Percentiles rank a stretch among this genome's conserved stretches.
These are phyloP conservation scores for Colletotrichum sp. DNA, from an alignment of 2,329 filamentous ascomycete genomes.

Conservation along the genomic window DNA sequence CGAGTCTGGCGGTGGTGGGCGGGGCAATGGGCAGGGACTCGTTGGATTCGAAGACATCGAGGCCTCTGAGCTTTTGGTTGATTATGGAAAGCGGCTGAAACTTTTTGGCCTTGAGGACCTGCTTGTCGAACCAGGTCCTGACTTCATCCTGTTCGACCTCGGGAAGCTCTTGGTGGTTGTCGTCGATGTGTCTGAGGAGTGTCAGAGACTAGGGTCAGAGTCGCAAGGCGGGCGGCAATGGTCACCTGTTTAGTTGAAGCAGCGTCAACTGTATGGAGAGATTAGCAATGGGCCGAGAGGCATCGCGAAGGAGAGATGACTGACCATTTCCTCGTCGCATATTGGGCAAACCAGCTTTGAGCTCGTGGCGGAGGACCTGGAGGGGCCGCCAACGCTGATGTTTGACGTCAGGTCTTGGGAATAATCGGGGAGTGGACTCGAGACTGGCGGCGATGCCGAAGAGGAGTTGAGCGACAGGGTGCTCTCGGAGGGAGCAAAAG, in stretches of 20 bases:
- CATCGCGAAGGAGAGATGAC: constrained; percentile 21
- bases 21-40: constrained; percentile 57
- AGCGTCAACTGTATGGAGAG: constrained; percentile 75
- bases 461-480: constrained; percentile 80
- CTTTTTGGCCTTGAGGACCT: constrained; percentile 90
- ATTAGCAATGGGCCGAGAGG: constrained; percentile 17
- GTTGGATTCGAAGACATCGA: constrained; percentile 95
- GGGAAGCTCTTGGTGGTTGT: constrained; percentile 87
- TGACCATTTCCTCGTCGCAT: constrained; percentile 96
- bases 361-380: constrained; percentile 61
- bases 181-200: constrained; percentile 69
- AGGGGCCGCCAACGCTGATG: constrained; percentile 69
- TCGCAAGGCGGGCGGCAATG: not conserved
- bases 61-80: constrained; percentile 90
- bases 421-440: constrained; percentile 70
- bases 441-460: constrained; percentile 63
- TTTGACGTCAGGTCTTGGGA: constrained; percentile 82
- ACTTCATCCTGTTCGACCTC: constrained; percentile 91
- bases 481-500: constrained; percentile 67
- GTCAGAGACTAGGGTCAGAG: constrained; percentile 12
- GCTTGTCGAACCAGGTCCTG: constrained; percentile 95
- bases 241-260: constrained; percentile 82
- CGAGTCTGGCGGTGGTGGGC: constrained; percentile 39
- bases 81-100: constrained; percentile 91
- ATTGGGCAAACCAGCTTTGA: constrained; percentile 91